These are phyloP conservation scores for Tephrocybe sp. DNA, from an alignment of 768 basidiomycete genomes.

Conservation along the genomic window DNA sequence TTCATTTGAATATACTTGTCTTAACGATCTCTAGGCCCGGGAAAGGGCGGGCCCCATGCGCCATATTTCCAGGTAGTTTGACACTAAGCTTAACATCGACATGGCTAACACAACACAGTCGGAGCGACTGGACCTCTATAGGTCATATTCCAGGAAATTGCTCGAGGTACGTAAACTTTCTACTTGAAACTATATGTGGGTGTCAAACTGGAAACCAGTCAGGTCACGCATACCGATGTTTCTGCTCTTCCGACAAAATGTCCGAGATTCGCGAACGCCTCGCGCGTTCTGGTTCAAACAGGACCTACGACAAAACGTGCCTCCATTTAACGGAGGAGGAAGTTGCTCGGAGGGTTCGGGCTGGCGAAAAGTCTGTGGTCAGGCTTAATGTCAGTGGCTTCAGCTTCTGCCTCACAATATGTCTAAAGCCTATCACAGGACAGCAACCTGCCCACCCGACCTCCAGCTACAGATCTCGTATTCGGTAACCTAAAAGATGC, in stretches of 20 bases:
- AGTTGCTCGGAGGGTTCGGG: slow-evolving; percentile 64
- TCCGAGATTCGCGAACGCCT: slow-evolving; percentile 65
- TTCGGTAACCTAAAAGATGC: slow-evolving; percentile 75
- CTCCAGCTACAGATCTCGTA: slow-evolving; percentile 61
- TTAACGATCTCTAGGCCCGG: slow-evolving; percentile 58
- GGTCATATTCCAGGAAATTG: slow-evolving; percentile 64
- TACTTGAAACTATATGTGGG: neutral
- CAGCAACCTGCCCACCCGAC: slow-evolving; percentile 49
- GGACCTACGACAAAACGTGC: slow-evolving; percentile 87
- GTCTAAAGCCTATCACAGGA: slow-evolving; percentile 39
- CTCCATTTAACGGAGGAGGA: slow-evolving; percentile 87
- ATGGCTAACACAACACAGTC: slow-evolving; percentile 50
- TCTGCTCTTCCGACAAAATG: slow-evolving; percentile 78
- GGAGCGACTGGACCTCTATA: slow-evolving; percentile 84
- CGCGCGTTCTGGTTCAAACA: slow-evolving; percentile 68
- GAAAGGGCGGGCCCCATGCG: slow-evolving; percentile 65
- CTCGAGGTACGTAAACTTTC: slow-evolving; percentile 55
- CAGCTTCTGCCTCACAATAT: neutral
- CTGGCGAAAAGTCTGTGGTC: slow-evolving; percentile 79
- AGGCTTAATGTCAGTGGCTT: slow-evolving; percentile 71
- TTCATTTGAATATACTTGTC: neutral
- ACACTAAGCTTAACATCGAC: too few relatives aligned
- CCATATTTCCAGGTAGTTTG: slow-evolving; percentile 81
- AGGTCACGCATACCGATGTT: slow-evolving; percentile 92
- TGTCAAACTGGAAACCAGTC: slow-evolving; percentile 41